Percentiles rank a stretch among this genome's conserved stretches.
Evolutionary conservation across 169 alveolate genomes (phyloP).

Genomic region (Pseudocohnilembus persalinus): DNA sequence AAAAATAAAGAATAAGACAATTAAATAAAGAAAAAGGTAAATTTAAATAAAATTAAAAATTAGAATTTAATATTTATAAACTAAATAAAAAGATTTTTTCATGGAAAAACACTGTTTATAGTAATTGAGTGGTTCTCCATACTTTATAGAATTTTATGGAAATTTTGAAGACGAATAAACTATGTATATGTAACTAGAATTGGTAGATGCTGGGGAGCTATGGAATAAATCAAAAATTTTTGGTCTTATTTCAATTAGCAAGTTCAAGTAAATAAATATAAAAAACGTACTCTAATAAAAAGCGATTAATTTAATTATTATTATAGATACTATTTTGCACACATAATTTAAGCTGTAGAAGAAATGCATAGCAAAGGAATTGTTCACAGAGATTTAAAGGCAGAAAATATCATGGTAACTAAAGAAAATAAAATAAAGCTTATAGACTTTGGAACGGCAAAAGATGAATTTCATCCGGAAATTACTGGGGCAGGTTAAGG

Average conservation of each 20-base stretch:
- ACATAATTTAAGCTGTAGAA: conserved; percentile 52
- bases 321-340: conserved; percentile 50
- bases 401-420: conserved; percentile 75
- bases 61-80: no score
- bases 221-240: conserved; percentile 57
- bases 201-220: conserved; percentile 59
- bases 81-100: background rate
- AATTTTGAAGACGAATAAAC: conserved; percentile 45
- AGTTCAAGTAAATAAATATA: conserved; percentile 42
- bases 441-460: conserved; percentile 79
- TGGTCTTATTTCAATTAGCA: conserved; percentile 49
- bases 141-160: conserved; percentile 36
- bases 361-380: conserved; percentile 62
- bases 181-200: conserved; percentile 62
- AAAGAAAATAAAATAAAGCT: conserved; percentile 59
- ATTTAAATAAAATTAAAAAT: no score
- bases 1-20: conserved; percentile 37
- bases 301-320: conserved; percentile 31
- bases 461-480: conserved; percentile 52
- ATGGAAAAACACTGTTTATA: conserved; percentile 59
- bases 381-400: conserved; percentile 80
- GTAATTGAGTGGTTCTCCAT: conserved; percentile 23
- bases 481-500: conserved; percentile 56
- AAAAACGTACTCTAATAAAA: conserved; percentile 64
- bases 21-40: conserved; percentile 49